Base-by-base conservation (phyloP, 495 filamentous ascomycete species). In the Rhizodiscina lignyota region DNA sequence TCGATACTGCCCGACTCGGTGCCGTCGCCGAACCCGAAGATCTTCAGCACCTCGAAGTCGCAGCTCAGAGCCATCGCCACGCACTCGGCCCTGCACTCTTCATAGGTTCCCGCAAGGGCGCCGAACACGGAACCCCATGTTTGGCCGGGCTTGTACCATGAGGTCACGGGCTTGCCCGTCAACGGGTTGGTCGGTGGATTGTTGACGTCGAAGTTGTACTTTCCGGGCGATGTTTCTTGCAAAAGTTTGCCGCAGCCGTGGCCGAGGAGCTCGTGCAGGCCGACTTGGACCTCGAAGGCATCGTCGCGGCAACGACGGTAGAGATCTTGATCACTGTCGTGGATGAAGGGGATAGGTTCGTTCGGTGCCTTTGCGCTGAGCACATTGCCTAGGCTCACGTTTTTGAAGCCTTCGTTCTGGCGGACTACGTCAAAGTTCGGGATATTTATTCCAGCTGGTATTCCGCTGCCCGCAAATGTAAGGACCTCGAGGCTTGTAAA, bases 371-470 rank as follows among this genome's bases (percentile, higher is more conserved):
- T 92, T 11, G 89, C 87, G 43, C 72, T 77, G 20, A 96, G 62
- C 5, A 96, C 79, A 45, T 97, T 96, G 21, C 85, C 87, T 21
- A 87, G 62, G 10, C 74, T 83, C 16, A 97, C 89, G 40, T 97
- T 97, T 63, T 97, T 97, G 71, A 97, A 97, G n/a, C 89, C 89
- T 28, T 86, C 65, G 12, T 73, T 79, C 49, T 94, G 87, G 32
- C 89, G 69, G 40, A 94, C 10, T 37, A 12, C 83, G 45, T 97
- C 86, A 49, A 91, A 94, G 50, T 96, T 94, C 3, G 86, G 86
- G 28, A 74, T 68, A 39, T 81, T 77, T 51, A 79, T 78, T 17
- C 83, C 83, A 19, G 79, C 80, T 4, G 84, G 83, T 32, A 94
- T 83, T 2, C 48, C 83, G 11, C 79, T 83, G 6, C 82, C 74